phyloP scores from a whole-genome alignment of 345 rosid species.

The Euphorbia pulcherrima region DNA sequence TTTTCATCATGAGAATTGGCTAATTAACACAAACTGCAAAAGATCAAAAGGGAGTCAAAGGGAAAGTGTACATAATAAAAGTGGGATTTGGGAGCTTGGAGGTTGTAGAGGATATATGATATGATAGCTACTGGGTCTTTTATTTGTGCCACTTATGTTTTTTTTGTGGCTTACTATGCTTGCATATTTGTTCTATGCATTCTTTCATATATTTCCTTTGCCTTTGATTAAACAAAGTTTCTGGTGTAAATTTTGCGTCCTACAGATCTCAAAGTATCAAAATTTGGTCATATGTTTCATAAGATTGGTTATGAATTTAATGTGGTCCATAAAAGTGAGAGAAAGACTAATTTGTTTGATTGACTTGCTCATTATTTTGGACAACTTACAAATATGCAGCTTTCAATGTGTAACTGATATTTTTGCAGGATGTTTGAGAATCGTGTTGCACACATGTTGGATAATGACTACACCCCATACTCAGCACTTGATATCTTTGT shows the following conservation, averaged over 20 bases:
- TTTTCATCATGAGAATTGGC: background rate
- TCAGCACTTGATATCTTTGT: conserved; percentile 96
- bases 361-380: background rate
- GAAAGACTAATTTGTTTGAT: too few species aligned
- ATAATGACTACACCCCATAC: conserved; percentile 83
- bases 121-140: background rate
- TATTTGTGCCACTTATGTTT: background rate
- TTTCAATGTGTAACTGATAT: conserved; percentile 7
- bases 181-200: background rate
- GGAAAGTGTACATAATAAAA: background rate
- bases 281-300: background rate
- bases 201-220: background rate
- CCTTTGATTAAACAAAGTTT: background rate
- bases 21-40: background rate
- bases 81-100: background rate
- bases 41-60: background rate
- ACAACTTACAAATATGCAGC: background rate
- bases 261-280: background rate
- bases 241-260: background rate
- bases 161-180: background rate
- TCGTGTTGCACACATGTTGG: conserved; percentile 95
- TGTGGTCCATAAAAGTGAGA: too few species aligned
- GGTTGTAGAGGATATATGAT: background rate
- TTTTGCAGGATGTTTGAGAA: conserved; percentile 93
- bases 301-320: too few species aligned